phyloP scores from a whole-genome alignment of 208 protist species.

The Crithidia mellificae region DNA sequence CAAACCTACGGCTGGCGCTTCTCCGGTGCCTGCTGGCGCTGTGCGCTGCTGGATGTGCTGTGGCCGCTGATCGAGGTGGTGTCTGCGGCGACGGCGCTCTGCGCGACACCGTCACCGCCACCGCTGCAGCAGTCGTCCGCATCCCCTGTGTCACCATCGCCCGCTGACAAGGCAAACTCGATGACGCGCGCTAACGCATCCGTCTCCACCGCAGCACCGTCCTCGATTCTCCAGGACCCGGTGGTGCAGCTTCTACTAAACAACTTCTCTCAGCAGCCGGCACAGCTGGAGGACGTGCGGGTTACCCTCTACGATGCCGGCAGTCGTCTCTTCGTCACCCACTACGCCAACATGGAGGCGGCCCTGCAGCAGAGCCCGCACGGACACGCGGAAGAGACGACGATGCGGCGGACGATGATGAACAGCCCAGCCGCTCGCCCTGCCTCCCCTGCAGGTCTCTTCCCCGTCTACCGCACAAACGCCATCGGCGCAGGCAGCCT shows the following conservation, averaged over 20 bases:
- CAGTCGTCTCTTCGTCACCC: constrained; percentile 51
- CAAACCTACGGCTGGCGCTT: constrained; percentile 77
- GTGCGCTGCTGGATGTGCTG: constrained; percentile 53
- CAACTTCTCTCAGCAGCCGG: constrained; percentile 30
- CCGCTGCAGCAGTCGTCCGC: too few species aligned
- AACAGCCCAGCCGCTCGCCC: background rate
- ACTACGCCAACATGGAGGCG: constrained; percentile 48
- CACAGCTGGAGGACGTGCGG: constrained; percentile 58
- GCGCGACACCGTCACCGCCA: constrained; percentile 17
- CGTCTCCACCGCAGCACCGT: background rate
- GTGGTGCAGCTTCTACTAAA: constrained; percentile 19
- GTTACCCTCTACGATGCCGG: constrained; percentile 59
- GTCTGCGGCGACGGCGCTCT: constrained; percentile 32
- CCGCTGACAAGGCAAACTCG: background rate
- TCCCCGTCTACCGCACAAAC: background rate
- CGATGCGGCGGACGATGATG: too few species aligned
- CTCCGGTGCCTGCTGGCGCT: constrained; percentile 55
- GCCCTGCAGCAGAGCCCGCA: background rate
- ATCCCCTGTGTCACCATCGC: too few species aligned
- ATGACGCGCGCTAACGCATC: background rate
- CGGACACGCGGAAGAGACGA: background rate
- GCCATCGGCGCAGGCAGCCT: too few species aligned
- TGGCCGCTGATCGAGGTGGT: constrained; percentile 52
- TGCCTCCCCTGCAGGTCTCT: background rate
- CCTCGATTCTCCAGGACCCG: background rate